Base-by-base conservation (phyloP, 441 rosid genomes). In the Euphorbia schlechtendalii region DNA sequence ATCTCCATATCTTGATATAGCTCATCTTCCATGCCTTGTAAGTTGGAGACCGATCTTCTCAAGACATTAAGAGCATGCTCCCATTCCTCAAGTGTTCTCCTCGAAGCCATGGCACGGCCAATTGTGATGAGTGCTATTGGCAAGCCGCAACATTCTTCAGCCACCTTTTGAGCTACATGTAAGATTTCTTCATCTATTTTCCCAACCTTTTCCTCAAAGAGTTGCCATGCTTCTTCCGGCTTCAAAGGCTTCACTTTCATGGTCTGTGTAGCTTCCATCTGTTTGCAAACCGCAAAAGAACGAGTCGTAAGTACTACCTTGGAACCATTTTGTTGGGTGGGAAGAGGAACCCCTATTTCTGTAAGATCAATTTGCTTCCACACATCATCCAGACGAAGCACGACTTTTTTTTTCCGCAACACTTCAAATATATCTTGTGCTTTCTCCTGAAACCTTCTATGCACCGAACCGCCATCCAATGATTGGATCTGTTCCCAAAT, bases 201-300 rank as follows among this genome's bases (percentile, higher is more conserved):
- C 24, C 54, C 54, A 49, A 49, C 54, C 54, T 17, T 49, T 49
- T 49, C 21, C 21, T 17, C 3, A 27, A 61, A 61, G 20, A 61
- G 49, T 8, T 8, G 20, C 65, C 65, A 61, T 30, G 81, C 83
- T 25, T 74, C 52, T 10, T 67, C 72, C 72, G 61, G 55, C 14
- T 76, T 25, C 22, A 83, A 54, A 53, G 80, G 69, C 60, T 63
- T 68, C 66, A 76, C 73, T 66, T 65, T 65, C 12, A 78, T 77
- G 46, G 51, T 71, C 4, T 74, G 65, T 12, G 76, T 63, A 40
- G 81, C 71, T 21, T 61, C 73, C 82, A 85, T 82, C 4, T 59
- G 71, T 13, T 60, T 52, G 59, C 86, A 81, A 12, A 85, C 76
- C 9, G 71, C 78, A 1, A 56, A 61, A 3, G 75, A 78, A 40